A percentile compares a stretch with the other conserved stretches of the same genome.
These are phyloP conservation scores for Botrytis fabae DNA, from an alignment of 2,329 filamentous ascomycete genomes.

Conservation along the genomic window DNA sequence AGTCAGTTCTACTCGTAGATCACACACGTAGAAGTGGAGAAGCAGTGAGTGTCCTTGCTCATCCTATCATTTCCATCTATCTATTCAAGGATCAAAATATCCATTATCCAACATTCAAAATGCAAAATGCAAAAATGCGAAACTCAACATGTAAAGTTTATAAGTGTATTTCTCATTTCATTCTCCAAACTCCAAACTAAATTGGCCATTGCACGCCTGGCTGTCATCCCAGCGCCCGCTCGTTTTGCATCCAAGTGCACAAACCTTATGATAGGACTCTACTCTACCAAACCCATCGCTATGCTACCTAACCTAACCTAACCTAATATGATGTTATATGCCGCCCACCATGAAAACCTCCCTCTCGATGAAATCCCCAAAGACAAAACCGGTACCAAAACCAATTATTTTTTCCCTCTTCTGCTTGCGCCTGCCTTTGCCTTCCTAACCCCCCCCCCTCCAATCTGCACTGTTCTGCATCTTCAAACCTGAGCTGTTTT, in stretches of 20 bases:
- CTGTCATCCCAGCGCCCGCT: neutral
- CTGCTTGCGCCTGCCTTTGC: conserved; percentile 3
- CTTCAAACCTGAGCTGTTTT: neutral
- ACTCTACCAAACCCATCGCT: conserved; percentile 1
- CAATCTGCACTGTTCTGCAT: neutral
- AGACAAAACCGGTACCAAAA: neutral
- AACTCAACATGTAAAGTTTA: neutral
- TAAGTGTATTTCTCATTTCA: neutral
- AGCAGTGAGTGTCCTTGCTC: neutral
- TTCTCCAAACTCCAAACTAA: neutral
- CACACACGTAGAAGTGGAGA: neutral
- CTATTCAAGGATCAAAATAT: neutral
- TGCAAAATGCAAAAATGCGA: neutral
- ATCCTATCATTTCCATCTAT: neutral
- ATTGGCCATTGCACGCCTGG: neutral
- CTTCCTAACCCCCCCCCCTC: neutral
- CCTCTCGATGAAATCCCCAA: neutral
- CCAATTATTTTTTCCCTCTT: neutral
- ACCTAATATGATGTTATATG: neutral
- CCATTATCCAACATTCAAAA: neutral
- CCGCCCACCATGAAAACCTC: neutral
- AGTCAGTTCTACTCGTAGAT: neutral
- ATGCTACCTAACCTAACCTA: conserved; percentile 5
- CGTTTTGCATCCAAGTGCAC: neutral
- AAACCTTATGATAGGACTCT: conserved; percentile 1